These are phyloP conservation scores for Malania oleifera DNA, from an alignment of 164 flowering plant species.

Conservation along the genomic window DNA sequence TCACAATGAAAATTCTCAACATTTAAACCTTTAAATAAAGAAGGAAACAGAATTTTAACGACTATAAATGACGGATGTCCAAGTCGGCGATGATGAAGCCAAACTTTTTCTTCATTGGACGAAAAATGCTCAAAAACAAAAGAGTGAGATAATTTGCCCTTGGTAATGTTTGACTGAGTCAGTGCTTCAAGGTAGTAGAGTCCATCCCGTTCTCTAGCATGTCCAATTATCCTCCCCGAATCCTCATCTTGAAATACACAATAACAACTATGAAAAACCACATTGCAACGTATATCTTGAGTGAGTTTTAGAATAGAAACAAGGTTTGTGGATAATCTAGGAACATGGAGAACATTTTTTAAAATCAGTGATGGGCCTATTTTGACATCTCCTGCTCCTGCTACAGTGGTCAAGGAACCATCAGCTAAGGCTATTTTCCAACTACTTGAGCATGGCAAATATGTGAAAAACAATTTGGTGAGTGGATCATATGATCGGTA, in stretches of 20 bases:
- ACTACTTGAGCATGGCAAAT: no score
- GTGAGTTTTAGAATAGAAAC: no score
- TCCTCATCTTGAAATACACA: no score
- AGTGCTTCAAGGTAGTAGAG: neutral
- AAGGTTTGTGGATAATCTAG: no score
- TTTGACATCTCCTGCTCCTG: no score
- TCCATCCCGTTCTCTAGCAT: neutral
- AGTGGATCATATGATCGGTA: no score
- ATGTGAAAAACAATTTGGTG: neutral
- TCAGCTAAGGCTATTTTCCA: no score
- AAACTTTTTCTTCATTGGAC: no score
- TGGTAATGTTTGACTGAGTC: neutral
- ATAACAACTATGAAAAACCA: neutral
- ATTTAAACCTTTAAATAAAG: slow-evolving; percentile 2
- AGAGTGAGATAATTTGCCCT: neutral
- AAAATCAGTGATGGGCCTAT: no score
- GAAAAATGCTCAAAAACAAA: neutral
- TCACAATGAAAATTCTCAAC: no score
- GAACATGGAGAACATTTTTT: no score
- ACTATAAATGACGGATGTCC: slow-evolving; percentile 3
- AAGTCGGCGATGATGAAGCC: neutral
- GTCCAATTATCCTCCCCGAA: slow-evolving; percentile 1
- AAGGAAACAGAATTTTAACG: neutral
- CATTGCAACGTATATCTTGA: neutral
- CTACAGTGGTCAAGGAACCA: no score